Percentiles rank a stretch among this genome's conserved stretches.
phyloP scores from a whole-genome alignment of 495 filamentous ascomycete species.

The Astrothelium macrocarpum region DNA sequence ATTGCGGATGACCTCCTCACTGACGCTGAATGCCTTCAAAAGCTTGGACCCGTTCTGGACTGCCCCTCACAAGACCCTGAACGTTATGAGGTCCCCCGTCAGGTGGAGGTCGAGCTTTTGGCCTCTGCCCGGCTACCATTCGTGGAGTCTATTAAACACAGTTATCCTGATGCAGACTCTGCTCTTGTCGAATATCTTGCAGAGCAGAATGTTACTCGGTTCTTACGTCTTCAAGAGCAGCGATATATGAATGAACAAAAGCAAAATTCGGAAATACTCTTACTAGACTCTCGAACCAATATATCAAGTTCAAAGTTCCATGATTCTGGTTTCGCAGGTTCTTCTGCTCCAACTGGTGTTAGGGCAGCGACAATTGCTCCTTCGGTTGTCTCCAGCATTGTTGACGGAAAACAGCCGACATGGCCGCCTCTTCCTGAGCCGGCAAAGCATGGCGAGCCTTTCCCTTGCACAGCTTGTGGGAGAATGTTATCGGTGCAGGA shows the following conservation, averaged over 20 bases:
- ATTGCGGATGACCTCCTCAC: background rate
- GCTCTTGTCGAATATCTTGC: background rate
- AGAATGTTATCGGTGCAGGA: conserved; percentile 10
- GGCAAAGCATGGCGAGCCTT: background rate
- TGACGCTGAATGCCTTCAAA: background rate
- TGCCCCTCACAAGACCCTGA: background rate
- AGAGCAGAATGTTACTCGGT: background rate
- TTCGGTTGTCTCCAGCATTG: background rate
- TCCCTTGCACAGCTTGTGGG: background rate
- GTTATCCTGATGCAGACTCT: background rate
- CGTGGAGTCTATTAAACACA: background rate
- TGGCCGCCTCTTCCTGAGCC: background rate
- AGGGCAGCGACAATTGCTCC: background rate
- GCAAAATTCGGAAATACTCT: background rate
- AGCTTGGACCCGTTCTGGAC: background rate
- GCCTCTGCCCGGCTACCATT: background rate
- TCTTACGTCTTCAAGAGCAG: background rate
- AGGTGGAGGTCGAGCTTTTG: too few species aligned
- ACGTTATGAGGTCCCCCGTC: background rate
- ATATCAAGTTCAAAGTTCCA: background rate
- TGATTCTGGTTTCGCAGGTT: background rate
- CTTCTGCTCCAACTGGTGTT: background rate
- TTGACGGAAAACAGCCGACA: background rate
- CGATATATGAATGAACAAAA: background rate
- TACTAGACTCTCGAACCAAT: background rate